Evolutionary conservation across 768 basidiomycete genomes (phyloP), one percentile per base, ranked within the genome.

Genomic region (Hemileccinum rubropunctum): DNA sequence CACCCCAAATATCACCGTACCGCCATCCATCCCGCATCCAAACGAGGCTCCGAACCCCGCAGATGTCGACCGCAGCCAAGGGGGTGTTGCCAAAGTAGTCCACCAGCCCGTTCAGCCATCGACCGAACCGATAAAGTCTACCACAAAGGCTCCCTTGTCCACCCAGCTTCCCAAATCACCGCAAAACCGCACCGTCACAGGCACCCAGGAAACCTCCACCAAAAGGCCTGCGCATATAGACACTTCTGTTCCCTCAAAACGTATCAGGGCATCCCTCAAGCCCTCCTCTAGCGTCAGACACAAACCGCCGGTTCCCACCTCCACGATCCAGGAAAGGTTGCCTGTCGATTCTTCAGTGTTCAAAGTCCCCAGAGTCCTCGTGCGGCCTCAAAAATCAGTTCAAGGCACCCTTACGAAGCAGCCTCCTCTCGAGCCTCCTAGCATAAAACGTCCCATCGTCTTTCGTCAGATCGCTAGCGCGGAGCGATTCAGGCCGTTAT

Each of bases 221-320:
- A 66, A 64, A 53, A 55, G 52, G 23, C 42, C 42, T 1, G 55
- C 53, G 61, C 61, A 58, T 58, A 63, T 37, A 65, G 43, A 42
- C 33, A 27, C 21, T 26, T 41, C 57, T 26, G 40, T n/a, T 8
- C 33, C 52, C 10, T 35, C 35, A 8, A 65, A 66, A 48, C 57
- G 56, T 34, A 42, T 18, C 11, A 58, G 33, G 47, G 32, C 47
- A 14, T 50, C 39, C 18, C 48, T 43, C 33, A 18, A 42, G n/a
- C 6, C 49, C 21, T 28, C 45, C 13, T 23, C n/a, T 4, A 15
- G 27, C 36, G 37, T 40, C 42, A 17, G n/a, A 14, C 38, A 42
- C 13, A 47, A 38, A 15, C 26, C n/a, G 20, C 41, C 38, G 1
- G 27, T n/a, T 30, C 28, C 37, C 10, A 20, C 42, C 18, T 12